phyloP scores from a whole-genome alignment of 192 early-diverging fungal species.

The Coemansia javaensis region DNA sequence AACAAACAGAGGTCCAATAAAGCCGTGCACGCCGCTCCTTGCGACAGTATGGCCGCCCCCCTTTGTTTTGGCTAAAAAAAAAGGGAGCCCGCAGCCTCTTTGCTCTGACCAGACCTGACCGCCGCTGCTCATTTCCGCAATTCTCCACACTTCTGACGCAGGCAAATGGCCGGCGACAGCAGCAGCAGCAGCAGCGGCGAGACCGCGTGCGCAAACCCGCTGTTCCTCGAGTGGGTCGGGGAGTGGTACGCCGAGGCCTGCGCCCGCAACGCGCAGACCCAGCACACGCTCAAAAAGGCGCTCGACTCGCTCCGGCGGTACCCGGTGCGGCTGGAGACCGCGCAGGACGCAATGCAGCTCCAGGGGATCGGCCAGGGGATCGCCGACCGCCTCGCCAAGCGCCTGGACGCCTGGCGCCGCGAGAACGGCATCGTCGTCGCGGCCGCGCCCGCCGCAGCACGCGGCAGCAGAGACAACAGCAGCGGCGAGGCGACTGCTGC shows the following conservation, averaged over 20 bases:
- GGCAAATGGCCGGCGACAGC: slow-evolving; percentile 10
- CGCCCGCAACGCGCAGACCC: slow-evolving; percentile 47
- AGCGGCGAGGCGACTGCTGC: not conserved
- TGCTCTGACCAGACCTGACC: not conserved
- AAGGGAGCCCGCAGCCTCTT: not conserved
- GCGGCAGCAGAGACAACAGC: not conserved
- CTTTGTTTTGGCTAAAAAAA: not conserved
- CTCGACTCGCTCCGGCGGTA: slow-evolving; percentile 58
- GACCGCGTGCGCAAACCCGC: slow-evolving; percentile 60
- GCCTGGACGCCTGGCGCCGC: slow-evolving; percentile 52
- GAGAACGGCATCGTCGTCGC: slow-evolving; percentile 40
- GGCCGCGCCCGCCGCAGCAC: not conserved
- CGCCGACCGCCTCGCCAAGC: slow-evolving; percentile 51
- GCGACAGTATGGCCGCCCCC: no score
- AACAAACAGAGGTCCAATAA: not conserved
- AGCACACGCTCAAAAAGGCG: slow-evolving; percentile 59
- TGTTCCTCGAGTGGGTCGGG: slow-evolving; percentile 62
- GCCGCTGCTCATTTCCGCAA: not conserved
- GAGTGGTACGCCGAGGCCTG: slow-evolving; percentile 62
- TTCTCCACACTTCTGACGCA: no score
- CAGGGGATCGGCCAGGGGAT: slow-evolving; percentile 62
- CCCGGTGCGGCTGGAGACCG: slow-evolving; percentile 56
- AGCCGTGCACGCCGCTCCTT: no score
- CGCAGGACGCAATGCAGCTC: slow-evolving; percentile 56
- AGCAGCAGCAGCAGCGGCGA: no score